Evolutionary conservation across 148 eudicot species (phyloP).

Genomic region (Vaccinium corymbosum): DNA sequence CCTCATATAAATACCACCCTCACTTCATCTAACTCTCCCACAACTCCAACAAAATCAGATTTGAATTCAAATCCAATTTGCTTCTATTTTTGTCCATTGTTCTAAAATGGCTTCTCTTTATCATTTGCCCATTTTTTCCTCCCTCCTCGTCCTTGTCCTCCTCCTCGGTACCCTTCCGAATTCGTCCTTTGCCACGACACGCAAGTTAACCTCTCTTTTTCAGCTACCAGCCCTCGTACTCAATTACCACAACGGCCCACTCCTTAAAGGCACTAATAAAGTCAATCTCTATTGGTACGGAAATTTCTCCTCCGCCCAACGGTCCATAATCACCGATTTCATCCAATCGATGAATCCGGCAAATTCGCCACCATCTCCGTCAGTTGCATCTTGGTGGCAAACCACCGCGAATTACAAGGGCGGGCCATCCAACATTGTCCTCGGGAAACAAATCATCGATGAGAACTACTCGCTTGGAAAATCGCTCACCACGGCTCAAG

Average conservation of each 20-base stretch:
- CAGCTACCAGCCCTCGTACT: conserved; percentile 24
- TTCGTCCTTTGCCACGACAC: conserved; percentile 2
- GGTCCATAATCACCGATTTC: conserved; percentile 33
- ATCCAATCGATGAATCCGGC: conserved; percentile 26
- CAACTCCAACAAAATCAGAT: neutral
- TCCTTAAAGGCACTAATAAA: conserved; percentile 38
- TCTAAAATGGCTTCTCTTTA: conserved; percentile 21
- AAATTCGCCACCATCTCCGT: conserved; percentile 7
- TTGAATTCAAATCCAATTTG: neutral
- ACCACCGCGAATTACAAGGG: conserved; percentile 35
- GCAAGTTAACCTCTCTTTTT: conserved; percentile 23
- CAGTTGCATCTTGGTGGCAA: conserved; percentile 45
- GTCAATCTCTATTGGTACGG: conserved; percentile 56
- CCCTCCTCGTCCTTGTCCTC: conserved; percentile 16
- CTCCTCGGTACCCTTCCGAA: neutral
- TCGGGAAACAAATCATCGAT: conserved; percentile 37
- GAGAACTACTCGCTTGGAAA: conserved; percentile 34
- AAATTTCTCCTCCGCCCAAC: conserved; percentile 38
- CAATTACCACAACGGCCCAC: conserved; percentile 44
- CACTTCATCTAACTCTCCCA: neutral
- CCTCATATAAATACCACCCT: neutral
- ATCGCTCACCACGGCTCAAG: conserved; percentile 22
- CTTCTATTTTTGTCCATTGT: neutral
- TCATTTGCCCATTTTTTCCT: neutral
- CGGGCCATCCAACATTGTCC: conserved; percentile 21